phyloP scores from a whole-genome alignment of 1,284 basidiomycete genomes.

The Cryptococcus amylolentus region DNA sequence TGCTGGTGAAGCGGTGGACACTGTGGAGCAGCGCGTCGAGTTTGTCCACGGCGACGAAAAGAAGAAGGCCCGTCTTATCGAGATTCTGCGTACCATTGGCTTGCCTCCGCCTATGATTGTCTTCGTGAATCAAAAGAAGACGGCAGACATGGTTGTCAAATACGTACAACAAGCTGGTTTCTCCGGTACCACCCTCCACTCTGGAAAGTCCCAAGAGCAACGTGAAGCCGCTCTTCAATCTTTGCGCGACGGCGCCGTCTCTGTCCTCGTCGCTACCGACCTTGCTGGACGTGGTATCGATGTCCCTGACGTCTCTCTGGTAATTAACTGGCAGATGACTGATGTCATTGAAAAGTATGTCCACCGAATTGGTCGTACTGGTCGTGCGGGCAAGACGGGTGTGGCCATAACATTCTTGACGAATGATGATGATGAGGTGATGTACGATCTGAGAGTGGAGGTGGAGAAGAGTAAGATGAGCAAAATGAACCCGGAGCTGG shows the following conservation, averaged over 20 bases:
- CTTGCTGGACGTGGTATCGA: constrained; percentile 98
- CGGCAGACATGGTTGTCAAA: constrained; percentile 91
- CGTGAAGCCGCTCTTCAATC: constrained; percentile 86
- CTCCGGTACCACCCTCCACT: constrained; percentile 83
- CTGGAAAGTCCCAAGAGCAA: constrained; percentile 95
- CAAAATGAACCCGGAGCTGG: constrained; percentile 80
- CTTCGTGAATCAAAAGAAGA: constrained; percentile 99
- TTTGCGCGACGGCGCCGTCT: constrained; percentile 75
- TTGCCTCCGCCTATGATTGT: constrained; percentile 92
- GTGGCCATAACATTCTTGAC: constrained; percentile 91
- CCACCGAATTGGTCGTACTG: constrained; percentile 85
- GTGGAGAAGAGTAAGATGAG: constrained; percentile 88
- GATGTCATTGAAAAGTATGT: constrained; percentile 94
- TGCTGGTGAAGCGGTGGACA: constrained; percentile 94
- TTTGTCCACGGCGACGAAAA: constrained; percentile 90
- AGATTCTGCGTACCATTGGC: constrained; percentile 80
- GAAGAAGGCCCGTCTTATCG: constrained; percentile 75
- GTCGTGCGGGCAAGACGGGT: constrained; percentile 92
- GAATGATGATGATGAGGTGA: constrained; percentile 93
- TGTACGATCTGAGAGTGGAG: constrained; percentile 68
- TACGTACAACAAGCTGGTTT: constrained; percentile 82
- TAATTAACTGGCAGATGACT: constrained; percentile 97
- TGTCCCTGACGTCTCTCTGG: constrained; percentile 77
- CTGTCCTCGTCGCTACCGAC: constrained; percentile 92
- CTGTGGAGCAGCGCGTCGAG: constrained; percentile 94